Evolutionary conservation across 164 flowering plant species (phyloP), one percentile per base, ranked within the genome.

Genomic region (Magnolia sinica): DNA sequence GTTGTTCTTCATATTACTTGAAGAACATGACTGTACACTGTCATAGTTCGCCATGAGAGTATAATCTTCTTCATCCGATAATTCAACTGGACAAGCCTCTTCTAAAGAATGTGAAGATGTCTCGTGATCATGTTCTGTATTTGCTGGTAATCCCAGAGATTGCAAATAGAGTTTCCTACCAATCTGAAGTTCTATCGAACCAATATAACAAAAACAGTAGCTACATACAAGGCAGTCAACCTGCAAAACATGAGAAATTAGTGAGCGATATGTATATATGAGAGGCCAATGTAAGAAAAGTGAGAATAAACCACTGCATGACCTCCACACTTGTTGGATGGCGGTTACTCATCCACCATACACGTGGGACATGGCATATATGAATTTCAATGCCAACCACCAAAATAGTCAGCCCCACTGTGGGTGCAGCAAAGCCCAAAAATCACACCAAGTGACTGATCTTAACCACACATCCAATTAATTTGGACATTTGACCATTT

Each of bases 111-210:
- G 76, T 18, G 79, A 76, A 66, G 22, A 64, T 52, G 71, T 45
- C 14, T 49, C 80, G 83, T 52, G 73, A 59, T 49, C 50, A 31
- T 69, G 29, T n/a, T 78, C 86, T 78, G 75, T 76, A 24, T 71
- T 76, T 24, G 82, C 20, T 70, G 89, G 85, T 73, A 83, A 70
- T 50, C 92, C 90, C 59, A 93, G 55, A 49, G 83, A 78, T 83
- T 88, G 82, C 70, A 96, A 85, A 81, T 85, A 92, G 19, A 96
- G 91, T 76, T 85, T 92, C 80, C 95, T 87, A 72, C 97, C 99
- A 72, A 96, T 92, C 78, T 96, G 98, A 82, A 86, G 90, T 84
- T 94, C 99, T 74, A 96, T 81, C 22, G 99, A 91, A n/a, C 96
- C 98, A 77, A 96, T 87, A 81, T 90, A 94, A 29, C 85, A 84